A percentile compares a stretch with the other conserved stretches of the same genome.
Evolutionary conservation across 345 rosid genomes (phyloP).

Genomic region (Linum tenue): DNA sequence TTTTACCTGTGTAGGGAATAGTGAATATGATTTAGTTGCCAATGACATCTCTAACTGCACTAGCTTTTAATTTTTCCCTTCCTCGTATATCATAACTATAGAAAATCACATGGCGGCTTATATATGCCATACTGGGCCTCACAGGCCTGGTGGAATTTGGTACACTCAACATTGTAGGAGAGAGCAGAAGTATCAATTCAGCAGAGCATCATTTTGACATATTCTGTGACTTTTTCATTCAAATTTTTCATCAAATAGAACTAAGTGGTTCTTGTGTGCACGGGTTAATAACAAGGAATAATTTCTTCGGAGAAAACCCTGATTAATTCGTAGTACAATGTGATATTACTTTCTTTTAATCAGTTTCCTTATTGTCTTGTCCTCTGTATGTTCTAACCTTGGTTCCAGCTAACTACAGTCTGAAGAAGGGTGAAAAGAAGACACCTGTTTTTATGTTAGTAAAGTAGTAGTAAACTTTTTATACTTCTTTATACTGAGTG

Average conservation of each 20-base stretch:
- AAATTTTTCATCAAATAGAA: too few relatives aligned
- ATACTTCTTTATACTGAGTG: background rate
- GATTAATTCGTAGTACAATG: background rate
- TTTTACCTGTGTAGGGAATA: background rate
- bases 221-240: background rate
- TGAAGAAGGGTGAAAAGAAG: background rate
- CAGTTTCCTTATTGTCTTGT: too few relatives aligned
- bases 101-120: too few relatives aligned
- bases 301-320: background rate
- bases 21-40: background rate
- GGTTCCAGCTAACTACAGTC: background rate
- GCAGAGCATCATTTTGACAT: background rate
- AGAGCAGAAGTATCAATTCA: background rate
- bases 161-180: background rate
- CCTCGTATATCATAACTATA: background rate
- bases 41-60: background rate
- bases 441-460: too few relatives aligned
- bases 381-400: background rate
- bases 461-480: background rate
- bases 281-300: background rate
- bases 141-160: background rate
- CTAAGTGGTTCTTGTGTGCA: background rate
- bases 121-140: background rate
- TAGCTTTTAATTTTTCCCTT: background rate
- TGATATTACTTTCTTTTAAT: background rate